Evolutionary conservation across 176 grass and related monocot genomes (phyloP).

Genomic region (Bonia amplexicaulis): DNA sequence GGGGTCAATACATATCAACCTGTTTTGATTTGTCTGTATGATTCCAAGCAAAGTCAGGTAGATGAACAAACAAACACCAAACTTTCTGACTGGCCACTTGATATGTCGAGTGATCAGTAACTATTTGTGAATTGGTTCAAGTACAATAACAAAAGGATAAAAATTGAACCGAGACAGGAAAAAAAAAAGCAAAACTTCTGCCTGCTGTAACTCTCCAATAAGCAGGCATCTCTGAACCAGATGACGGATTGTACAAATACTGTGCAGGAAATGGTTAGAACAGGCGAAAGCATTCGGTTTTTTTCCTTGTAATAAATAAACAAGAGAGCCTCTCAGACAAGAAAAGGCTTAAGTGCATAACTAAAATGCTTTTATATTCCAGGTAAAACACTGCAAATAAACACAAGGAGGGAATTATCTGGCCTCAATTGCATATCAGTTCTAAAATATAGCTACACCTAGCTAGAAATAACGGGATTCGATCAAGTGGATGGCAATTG

Average conservation of each 20-base stretch:
- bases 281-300: neutral
- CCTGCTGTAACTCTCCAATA: neutral
- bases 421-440: neutral
- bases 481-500: neutral
- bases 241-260: neutral
- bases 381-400: neutral
- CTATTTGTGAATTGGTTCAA: neutral
- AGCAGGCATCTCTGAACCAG: neutral
- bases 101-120: neutral
- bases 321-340: neutral
- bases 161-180: neutral
- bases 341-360: neutral
- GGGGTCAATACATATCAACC: neutral
- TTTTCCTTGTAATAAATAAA: neutral
- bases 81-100: neutral
- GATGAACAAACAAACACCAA: conserved; percentile 7
- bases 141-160: neutral
- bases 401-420: neutral
- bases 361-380: neutral
- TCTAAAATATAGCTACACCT: neutral
- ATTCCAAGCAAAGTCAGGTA: conserved; percentile 1
- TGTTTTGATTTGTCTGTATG: conserved; percentile 2
- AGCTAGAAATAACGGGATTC: neutral
- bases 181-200: neutral
- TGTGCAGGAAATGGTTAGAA: neutral